Evolutionary conservation across 306 rosid species (phyloP), one percentile per base, ranked within the genome.

Genomic region (Betula pendula): DNA sequence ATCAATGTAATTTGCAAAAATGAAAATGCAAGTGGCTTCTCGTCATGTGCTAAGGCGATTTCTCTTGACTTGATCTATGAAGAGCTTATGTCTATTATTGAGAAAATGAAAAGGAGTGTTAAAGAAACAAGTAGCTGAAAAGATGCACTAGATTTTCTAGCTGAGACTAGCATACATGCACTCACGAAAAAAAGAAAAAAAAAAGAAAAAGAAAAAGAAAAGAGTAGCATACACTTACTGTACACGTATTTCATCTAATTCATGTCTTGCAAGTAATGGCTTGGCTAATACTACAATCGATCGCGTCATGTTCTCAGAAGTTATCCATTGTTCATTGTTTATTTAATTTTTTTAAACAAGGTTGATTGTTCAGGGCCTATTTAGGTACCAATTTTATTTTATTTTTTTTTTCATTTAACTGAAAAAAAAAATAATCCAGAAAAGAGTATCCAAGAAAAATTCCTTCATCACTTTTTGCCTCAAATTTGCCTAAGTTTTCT

Each of bases 21-120:
- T 31, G 44, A 58, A 62, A 53, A 14, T n/a, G 44, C 10, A 0
- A 62, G 20, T 33, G 12, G 73, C 12, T 70, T 29, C 53, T 31
- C 50, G 35, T 27, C 15, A 72, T 11, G 55, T 43, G 44, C 65
- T 19, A 40, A 35, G 50, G 53, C 65, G 12, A 47, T 59, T 85
- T 79, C 80, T 84, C 58, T 80, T 70, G 73, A 68, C 84, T 3
- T 83, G 79, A 65, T 77, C 52, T 78, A 45, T 67, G 80, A 88
- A 87, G 76, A 90, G 92, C 77, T 83, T 77, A 79, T 88, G 85
- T 70, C 96, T 87, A 90, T 63, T 77, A 81, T 60, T 82, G 52
- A 22, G 71, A 52, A 80, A 51, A 65, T 15, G 47, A 53, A 76
- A 6, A 38, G 53, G 9, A 49, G 49, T 11, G 12, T 60, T 50